phyloP scores from a whole-genome alignment of 2,329 filamentous ascomycete species.

The Calycina herbarum region DNA sequence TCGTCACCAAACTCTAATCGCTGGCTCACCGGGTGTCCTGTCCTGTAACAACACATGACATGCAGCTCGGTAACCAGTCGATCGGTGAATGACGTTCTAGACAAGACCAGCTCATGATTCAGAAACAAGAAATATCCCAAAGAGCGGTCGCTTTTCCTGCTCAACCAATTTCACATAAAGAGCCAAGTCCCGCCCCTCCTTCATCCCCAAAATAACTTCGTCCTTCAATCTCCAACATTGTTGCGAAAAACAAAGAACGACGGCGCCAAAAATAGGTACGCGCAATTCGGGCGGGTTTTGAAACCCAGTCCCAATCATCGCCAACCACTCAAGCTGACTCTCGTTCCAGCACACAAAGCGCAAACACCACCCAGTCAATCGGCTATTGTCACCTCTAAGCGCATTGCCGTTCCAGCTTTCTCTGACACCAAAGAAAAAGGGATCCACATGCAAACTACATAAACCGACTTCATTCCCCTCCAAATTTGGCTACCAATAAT shows the following conservation, averaged over 20 bases:
- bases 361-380: conserved; percentile 1
- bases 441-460: not conserved
- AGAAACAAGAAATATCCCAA: not conserved
- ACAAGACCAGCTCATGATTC: not conserved
- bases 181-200: not conserved
- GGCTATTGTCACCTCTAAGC: not conserved
- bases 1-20: conserved; percentile 1
- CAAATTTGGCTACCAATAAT: not conserved
- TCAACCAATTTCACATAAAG: not conserved
- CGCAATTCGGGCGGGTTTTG: conserved; percentile 10
- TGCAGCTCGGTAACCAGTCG: not conserved
- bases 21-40: not conserved
- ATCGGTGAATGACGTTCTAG: conserved; percentile 5
- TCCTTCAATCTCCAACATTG: not conserved
- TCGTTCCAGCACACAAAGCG: conserved; percentile 1
- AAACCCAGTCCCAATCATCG: conserved; percentile 7
- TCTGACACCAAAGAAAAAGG: not conserved
- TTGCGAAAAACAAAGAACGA: not conserved
- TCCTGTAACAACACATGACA: not conserved
- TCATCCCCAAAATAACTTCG: not conserved
- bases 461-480: not conserved
- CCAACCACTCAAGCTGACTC: conserved; percentile 10
- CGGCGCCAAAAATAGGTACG: conserved; percentile 4
- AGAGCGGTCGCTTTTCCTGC: not conserved
- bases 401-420: conserved; percentile 3